These are phyloP conservation scores for Halteria grandinella DNA, from an alignment of 73 alveolate species.

Conservation along the genomic window DNA sequence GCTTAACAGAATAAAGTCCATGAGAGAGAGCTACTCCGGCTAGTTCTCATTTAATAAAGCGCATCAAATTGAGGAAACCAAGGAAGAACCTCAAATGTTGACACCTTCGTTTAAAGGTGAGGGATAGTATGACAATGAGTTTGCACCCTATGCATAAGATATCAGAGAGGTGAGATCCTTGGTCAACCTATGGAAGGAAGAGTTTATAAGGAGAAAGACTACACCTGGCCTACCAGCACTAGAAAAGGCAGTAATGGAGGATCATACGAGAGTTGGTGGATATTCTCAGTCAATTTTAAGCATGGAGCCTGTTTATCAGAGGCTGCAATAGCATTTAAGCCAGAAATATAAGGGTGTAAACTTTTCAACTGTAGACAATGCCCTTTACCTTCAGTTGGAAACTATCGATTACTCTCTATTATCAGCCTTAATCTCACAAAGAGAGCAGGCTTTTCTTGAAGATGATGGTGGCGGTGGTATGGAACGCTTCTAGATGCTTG, in stretches of 20 bases:
- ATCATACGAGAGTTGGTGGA: constrained; percentile 21
- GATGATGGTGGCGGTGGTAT: background rate
- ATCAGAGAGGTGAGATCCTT: constrained; percentile 61
- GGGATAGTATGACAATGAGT: constrained; percentile 7
- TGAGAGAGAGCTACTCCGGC: background rate
- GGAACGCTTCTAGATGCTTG: constrained; percentile 27
- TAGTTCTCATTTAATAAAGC: no score
- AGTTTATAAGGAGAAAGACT: constrained; percentile 55
- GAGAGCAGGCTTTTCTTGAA: constrained; percentile 21
- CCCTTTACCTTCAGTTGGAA: background rate
- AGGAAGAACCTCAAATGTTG: constrained; percentile 12
- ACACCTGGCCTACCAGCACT: constrained; percentile 15
- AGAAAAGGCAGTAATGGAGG: constrained; percentile 35
- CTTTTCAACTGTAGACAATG: background rate
- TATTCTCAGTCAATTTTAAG: constrained; percentile 7
- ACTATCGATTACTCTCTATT: constrained; percentile 8
- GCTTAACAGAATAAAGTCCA: background rate
- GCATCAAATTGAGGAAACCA: no score
- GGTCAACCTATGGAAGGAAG: constrained; percentile 70
- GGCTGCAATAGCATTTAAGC: constrained; percentile 7
- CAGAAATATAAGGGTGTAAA: background rate
- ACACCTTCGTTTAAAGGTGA: background rate
- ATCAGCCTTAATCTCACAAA: background rate
- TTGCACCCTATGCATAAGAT: constrained; percentile 32
- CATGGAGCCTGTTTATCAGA: background rate